phyloP scores from a whole-genome alignment of 768 basidiomycete genomes.

The Hemileccinum rubropunctum region DNA sequence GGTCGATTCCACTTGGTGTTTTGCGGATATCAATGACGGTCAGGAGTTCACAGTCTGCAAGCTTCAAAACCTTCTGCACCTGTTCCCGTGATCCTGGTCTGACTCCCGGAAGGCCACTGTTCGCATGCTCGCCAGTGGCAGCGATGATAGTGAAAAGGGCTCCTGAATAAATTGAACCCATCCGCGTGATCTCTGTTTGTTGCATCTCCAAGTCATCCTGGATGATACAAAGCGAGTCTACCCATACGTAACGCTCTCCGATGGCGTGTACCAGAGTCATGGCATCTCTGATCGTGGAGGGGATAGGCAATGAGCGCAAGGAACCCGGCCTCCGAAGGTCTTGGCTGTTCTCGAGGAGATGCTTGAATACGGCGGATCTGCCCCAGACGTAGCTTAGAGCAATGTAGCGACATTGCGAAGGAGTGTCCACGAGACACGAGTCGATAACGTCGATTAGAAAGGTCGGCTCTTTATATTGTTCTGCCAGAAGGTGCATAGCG shows the following conservation, averaged over 20 bases:
- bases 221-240: conserved; percentile 24
- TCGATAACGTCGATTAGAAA: conserved; percentile 16
- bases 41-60: conserved; percentile 9
- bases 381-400: conserved; percentile 27
- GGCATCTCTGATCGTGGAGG: conserved; percentile 24
- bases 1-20: not conserved
- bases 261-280: conserved; percentile 18
- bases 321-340: conserved; percentile 3
- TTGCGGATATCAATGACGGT: conserved; percentile 7
- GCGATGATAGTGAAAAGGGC: conserved; percentile 22
- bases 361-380: conserved; percentile 3
- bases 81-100: conserved; percentile 1
- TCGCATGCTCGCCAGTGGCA: conserved; percentile 8
- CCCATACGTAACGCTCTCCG: conserved; percentile 25
- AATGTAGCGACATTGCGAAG: conserved; percentile 20
- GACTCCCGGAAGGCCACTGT: conserved; percentile 13
- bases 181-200: conserved; percentile 16
- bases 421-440: conserved; percentile 18
- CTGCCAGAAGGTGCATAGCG: not conserved
- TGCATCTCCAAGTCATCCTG: conserved; percentile 18
- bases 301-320: conserved; percentile 8
- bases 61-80: conserved; percentile 8
- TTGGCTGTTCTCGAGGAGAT: conserved; percentile 5
- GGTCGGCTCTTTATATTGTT: not conserved
- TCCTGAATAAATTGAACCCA: conserved; percentile 19